These are phyloP conservation scores for Phytophthora tentaculata DNA, from an alignment of 352 stramenopile species.

Conservation along the genomic window DNA sequence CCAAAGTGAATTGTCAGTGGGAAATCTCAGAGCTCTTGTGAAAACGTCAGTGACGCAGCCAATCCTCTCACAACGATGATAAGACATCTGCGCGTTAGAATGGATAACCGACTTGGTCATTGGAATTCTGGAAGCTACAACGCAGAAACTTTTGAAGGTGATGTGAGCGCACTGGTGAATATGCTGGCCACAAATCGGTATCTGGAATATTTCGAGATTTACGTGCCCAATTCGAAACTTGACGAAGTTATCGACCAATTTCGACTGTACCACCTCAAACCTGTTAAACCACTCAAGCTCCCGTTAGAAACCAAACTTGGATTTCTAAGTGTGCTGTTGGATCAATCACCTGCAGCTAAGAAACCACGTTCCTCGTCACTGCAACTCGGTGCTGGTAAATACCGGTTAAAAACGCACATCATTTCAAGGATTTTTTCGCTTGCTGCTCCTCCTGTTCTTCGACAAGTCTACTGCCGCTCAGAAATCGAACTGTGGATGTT, in stretches of 20 bases:
- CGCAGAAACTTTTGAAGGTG: background rate
- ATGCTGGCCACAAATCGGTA: background rate
- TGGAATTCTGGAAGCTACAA: background rate
- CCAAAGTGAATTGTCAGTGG: background rate
- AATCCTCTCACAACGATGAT: background rate
- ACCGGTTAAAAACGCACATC: background rate
- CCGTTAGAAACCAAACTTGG: background rate
- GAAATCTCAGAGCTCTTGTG: background rate
- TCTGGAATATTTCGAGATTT: background rate
- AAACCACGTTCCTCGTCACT: background rate
- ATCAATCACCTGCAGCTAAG: background rate
- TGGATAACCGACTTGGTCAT: background rate
- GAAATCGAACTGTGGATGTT: background rate
- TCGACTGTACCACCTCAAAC: background rate
- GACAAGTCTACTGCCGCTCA: conserved; percentile 9
- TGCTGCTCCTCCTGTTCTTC: conserved; percentile 4
- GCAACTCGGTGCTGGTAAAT: background rate
- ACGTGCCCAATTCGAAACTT: background rate
- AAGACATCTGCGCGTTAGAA: background rate
- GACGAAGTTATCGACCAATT: background rate
- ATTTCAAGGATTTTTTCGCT: conserved; percentile 3
- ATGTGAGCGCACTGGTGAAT: background rate
- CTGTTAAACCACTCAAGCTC: background rate
- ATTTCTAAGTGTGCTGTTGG: background rate
- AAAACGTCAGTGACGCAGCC: background rate